Evolutionary conservation across 441 rosid species (phyloP).

Genomic region (Arabidopsis hybrid): DNA sequence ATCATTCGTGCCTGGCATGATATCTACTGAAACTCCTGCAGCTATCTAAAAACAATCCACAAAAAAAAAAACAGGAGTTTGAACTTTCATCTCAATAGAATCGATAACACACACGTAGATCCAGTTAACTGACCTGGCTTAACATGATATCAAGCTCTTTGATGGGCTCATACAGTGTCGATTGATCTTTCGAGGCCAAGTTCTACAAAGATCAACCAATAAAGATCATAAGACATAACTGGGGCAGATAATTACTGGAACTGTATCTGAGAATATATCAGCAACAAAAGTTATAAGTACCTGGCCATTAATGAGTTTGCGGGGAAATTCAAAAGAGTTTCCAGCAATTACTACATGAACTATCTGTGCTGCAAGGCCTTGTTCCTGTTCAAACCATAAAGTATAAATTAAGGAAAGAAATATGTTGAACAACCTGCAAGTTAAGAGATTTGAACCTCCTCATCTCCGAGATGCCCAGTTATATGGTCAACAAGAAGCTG

Average conservation of each 20-base stretch:
- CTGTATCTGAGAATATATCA: not conserved
- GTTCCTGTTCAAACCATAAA: constrained; percentile 61
- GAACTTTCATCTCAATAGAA: constrained; percentile 18
- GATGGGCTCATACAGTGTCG: constrained; percentile 78
- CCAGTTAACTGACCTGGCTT: constrained; percentile 66
- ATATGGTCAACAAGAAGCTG: constrained; percentile 98
- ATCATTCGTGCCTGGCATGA: constrained; percentile 93
- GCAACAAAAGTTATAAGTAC: constrained; percentile 46
- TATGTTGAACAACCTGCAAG: constrained; percentile 2
- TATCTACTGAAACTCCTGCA: constrained; percentile 88
- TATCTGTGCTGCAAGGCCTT: constrained; percentile 78
- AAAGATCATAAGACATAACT: constrained; percentile 27
- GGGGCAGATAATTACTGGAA: not conserved
- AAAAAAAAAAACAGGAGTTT: constrained; percentile 10
- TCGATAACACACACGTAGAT: constrained; percentile 6
- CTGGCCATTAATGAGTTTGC: constrained; percentile 76
- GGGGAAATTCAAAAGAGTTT: constrained; percentile 85
- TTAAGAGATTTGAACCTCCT: constrained; percentile 57
- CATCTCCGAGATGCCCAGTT: constrained; percentile 92
- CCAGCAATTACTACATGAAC: constrained; percentile 93
- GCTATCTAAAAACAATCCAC: constrained; percentile 66
- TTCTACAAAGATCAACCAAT: constrained; percentile 57
- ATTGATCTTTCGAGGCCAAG: constrained; percentile 81
- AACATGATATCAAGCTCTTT: constrained; percentile 87
- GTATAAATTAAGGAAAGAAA: constrained; percentile 40